Conservation (phyloP, 2,329 filamentous ascomycete genomes). For the Cercospora canescens region DNA sequence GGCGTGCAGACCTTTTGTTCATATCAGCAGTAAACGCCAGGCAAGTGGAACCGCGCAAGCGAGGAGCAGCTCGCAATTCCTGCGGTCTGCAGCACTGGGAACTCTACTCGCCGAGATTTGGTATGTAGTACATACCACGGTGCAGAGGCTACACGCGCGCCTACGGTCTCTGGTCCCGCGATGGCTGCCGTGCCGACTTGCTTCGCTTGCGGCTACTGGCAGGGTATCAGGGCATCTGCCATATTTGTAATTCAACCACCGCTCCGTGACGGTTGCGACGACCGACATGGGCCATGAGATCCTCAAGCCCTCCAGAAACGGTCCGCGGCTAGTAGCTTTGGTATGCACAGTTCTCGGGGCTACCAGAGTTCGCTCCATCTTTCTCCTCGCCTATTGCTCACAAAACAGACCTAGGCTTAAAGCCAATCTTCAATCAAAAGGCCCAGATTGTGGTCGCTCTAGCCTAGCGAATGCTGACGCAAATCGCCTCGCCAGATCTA, state of each 20-base stretch:
- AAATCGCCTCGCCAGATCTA: neutral
- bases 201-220: neutral
- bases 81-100: neutral
- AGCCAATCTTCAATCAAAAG: neutral
- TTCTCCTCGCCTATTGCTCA: neutral
- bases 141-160: neutral
- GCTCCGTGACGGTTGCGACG: neutral
- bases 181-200: neutral
- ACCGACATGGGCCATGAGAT: neutral
- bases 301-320: neutral
- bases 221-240: neutral
- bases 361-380: neutral
- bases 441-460: neutral
- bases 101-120: neutral
- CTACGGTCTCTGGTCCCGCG: neutral
- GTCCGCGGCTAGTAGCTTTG: neutral
- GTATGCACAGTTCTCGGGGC: neutral
- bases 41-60: neutral
- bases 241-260: neutral
- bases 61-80: neutral
- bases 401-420: neutral
- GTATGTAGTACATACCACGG: neutral
- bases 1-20: neutral
- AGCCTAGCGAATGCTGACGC: neutral
- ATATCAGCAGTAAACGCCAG: neutral